A percentile compares a stretch with the other conserved stretches of the same genome.
Evolutionary conservation across 495 filamentous ascomycete species (phyloP).

Genomic region (Neurospora intermedia): DNA sequence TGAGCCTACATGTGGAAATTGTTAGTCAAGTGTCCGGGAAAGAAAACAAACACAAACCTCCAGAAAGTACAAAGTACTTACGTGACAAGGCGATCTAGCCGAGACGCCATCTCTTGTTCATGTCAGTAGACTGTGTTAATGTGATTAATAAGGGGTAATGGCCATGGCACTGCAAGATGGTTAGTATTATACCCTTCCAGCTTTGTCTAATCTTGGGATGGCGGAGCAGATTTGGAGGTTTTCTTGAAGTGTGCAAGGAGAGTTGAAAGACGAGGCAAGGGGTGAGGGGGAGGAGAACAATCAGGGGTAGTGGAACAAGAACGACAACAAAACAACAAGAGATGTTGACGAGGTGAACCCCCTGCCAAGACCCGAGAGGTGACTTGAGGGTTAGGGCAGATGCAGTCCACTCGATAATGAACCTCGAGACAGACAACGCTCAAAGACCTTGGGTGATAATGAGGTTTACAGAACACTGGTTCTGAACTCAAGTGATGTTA

Average conservation of each 20-base stretch:
- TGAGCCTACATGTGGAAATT: slow-evolving; percentile 47
- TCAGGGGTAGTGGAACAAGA: not conserved
- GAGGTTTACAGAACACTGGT: not conserved
- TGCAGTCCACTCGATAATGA: not conserved
- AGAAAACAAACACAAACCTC: not conserved
- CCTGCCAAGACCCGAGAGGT: not conserved
- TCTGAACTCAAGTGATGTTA: not conserved
- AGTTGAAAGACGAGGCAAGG: not conserved
- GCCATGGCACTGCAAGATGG: slow-evolving; percentile 16
- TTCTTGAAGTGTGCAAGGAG: not conserved
- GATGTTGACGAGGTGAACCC: not conserved
- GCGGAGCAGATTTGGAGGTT: not conserved
- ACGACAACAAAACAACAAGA: not conserved
- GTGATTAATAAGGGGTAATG: slow-evolving; percentile 4
- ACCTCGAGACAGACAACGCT: not conserved
- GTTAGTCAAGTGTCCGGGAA: slow-evolving; percentile 13
- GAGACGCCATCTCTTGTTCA: slow-evolving; percentile 42
- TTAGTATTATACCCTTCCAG: slow-evolving; percentile 2
- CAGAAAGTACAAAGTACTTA: slow-evolving; percentile 40
- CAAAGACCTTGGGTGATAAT: not conserved
- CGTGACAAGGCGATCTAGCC: slow-evolving; percentile 87
- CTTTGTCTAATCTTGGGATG: not conserved
- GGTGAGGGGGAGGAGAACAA: not conserved
- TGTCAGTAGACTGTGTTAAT: slow-evolving; percentile 14
- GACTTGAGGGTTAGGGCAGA: not conserved